phyloP scores from a whole-genome alignment of 495 filamentous ascomycete genomes.

The Neurospora sp. region DNA sequence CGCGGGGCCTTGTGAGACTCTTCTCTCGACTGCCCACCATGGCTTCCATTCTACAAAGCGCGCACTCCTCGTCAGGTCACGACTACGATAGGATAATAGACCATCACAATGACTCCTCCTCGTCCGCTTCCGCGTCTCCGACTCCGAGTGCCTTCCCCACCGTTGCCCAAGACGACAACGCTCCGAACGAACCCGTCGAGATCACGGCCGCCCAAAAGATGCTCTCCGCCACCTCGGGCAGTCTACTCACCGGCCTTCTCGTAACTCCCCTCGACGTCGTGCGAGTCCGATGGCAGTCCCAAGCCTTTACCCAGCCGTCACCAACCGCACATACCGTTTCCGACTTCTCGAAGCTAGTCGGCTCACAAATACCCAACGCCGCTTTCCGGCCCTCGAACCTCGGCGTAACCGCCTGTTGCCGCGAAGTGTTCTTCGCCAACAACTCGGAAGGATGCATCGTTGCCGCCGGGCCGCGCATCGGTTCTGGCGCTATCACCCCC shows the following conservation, averaged over 20 bases:
- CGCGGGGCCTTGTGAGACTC: neutral
- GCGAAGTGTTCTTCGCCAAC: slow-evolving; percentile 93
- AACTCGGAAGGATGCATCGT: slow-evolving; percentile 71
- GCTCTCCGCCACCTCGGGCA: slow-evolving; percentile 85
- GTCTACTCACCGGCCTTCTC: slow-evolving; percentile 77
- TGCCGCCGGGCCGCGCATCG: slow-evolving; percentile 30
- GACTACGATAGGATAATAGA: slow-evolving; percentile 12
- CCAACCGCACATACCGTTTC: slow-evolving; percentile 9
- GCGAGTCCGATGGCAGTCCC: slow-evolving; percentile 86
- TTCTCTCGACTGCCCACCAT: slow-evolving; percentile 1
- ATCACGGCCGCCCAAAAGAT: slow-evolving; percentile 82
- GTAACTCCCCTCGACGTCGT: slow-evolving; percentile 97
- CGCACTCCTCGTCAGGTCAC: slow-evolving; percentile 4
- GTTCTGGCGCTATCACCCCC: slow-evolving; percentile 19
- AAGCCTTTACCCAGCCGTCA: slow-evolving; percentile 40
- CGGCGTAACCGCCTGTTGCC: slow-evolving; percentile 89
- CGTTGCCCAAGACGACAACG: slow-evolving; percentile 12
- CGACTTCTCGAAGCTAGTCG: slow-evolving; percentile 31
- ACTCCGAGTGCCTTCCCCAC: slow-evolving; percentile 8
- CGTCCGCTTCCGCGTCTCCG: slow-evolving; percentile 15
- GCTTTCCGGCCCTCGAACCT: slow-evolving; percentile 62
- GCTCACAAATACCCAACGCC: slow-evolving; percentile 36
- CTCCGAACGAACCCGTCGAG: slow-evolving; percentile 36
- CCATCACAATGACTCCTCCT: neutral
- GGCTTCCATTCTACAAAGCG: slow-evolving; percentile 6